Base-by-base conservation (phyloP, 345 rosid genomes). In the Eucalyptus tenuipes region DNA sequence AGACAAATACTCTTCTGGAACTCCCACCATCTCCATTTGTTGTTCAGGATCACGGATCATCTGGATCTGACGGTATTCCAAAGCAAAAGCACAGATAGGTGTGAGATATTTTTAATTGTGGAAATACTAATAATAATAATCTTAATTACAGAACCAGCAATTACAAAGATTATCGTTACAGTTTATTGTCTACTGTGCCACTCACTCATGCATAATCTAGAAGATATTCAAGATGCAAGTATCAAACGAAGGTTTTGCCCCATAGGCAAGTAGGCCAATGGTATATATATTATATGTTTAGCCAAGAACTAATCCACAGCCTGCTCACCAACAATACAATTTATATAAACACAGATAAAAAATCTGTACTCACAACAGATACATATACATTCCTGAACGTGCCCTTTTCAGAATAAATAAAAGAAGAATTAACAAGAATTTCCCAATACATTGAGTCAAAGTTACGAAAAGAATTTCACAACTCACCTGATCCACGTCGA, bases 11-110 rank as follows among this genome's bases (percentile, higher is more conserved):
- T 98, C 99, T 89, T 98, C 96, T 1, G 97, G 98, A 90, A 98
- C 98, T 84, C 98, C 99, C 31, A 97, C 97, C 96, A 95, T 95
- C 92, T 96, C 98, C 37, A 93, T 25, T 90, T 98, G 99, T 89
- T 93, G 94, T 88, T 89, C 90, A 87, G 99, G 96, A 88, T 98
- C 98, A 25, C 98, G 92, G 86, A 97, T 94, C 98, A 96, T 92
- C 93, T 95, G 95, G 89, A 97, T 93, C 99, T 97, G 91, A 82
- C 49, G 85, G 31, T 13, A 37, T 47, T 64, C 48, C 7, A 82
- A 86, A 80, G 48, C n/a, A 48, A 24, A 89, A 61, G 66, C 22
- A 49, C 68, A 75, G 47, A 75, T 22, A 75, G 40, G 84, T 75
- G 82, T 37, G 84, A 40, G 29, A 20, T 71, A 18, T 40, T 40